Conservation (phyloP, 2,329 filamentous ascomycete genomes). For the Bertia moriformis region DNA sequence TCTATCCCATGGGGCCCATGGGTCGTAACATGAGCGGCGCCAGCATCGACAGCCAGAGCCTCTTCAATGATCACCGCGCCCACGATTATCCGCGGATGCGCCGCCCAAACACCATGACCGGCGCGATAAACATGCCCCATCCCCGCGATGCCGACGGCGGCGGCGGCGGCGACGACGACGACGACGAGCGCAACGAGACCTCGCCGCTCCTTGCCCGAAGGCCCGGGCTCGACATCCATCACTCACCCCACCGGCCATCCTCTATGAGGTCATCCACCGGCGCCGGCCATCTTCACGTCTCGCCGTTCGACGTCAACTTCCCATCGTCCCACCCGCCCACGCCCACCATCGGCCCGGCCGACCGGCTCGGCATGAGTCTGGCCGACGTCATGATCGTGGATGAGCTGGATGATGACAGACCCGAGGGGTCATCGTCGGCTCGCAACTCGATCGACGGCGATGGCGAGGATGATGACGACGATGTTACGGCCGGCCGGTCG, state of each 20-base stretch:
- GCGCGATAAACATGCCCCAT: conserved; percentile 24
- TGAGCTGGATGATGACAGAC: conserved; percentile 30
- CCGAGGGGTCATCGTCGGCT: conserved; percentile 11
- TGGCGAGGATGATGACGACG: conserved; percentile 6
- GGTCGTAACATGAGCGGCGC: conserved; percentile 58
- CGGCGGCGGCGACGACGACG: not conserved
- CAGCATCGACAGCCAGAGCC: conserved; percentile 74
- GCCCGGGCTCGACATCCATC: conserved; percentile 8
- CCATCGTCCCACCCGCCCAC: conserved; percentile 54
- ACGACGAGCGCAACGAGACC: not conserved
- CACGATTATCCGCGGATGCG: conserved; percentile 5
- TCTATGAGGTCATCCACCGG: conserved; percentile 21
- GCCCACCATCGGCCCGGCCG: conserved; percentile 32
- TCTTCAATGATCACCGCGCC: conserved; percentile 72
- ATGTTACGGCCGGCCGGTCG: conserved; percentile 28
- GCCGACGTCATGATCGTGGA: conserved; percentile 61
- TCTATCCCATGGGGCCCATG: too few relatives aligned
- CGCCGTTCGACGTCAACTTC: conserved; percentile 47
- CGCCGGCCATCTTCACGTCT: not conserved
- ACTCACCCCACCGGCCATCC: conserved; percentile 20
- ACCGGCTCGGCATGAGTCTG: conserved; percentile 39
- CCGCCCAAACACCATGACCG: conserved; percentile 7
- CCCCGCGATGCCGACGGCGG: not conserved
- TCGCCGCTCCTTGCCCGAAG: not conserved
- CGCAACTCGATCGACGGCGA: conserved; percentile 17